Evolutionary conservation across 2,329 filamentous ascomycete species (phyloP), one percentile per base, ranked within the genome.

Genomic region (Teratosphaeria epicoccoides): DNA sequence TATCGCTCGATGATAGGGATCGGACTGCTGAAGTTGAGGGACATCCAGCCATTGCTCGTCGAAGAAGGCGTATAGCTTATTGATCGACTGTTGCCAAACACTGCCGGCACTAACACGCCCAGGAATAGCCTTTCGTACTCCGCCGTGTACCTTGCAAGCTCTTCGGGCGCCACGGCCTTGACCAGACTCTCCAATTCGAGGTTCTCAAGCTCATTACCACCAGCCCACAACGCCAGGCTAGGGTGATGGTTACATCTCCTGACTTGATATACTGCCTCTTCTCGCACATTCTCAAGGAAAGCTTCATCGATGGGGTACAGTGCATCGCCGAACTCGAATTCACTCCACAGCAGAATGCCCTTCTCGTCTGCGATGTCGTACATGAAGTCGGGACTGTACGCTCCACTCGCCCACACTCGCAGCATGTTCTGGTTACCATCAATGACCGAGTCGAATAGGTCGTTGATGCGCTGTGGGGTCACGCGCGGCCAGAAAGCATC

Each of bases 341-440:
- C 80, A 47, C 74, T 79, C 80, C 80, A 83, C 0, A 83, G 68
- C 6, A 83, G 66, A 4, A 84, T 71, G 1, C 81, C 81, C 58
- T 73, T 72, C 60, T 81, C 77, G 61, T 84, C 80, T 1, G 80
- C 81, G 9, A 82, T 67, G 52, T 83, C 79, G 58, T 80, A 83
- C 54, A 83, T 77, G 56, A 79, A 82, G 55, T 83, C 79, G 0
- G 78, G 79, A 1, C 74, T 70, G 55, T 83, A 84, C 1, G 76
- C 75, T 2, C 80, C 79, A 20, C 78, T 11, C 3, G 79, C 17
- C 24, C 46, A 48, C 12, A 43, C 14, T 5, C 44, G 44, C 2
- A 83, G 71, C 79, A 83, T 82, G 59, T 83, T 83, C 61, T 83
- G 80, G 54, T 83, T 81, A 2, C 77, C 79, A 23, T 72, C 72